A percentile compares a stretch with the other conserved stretches of the same genome.
These are phyloP conservation scores for Aspergillus transmontanensis DNA, from an alignment of 2,329 filamentous ascomycete genomes.

Conservation along the genomic window DNA sequence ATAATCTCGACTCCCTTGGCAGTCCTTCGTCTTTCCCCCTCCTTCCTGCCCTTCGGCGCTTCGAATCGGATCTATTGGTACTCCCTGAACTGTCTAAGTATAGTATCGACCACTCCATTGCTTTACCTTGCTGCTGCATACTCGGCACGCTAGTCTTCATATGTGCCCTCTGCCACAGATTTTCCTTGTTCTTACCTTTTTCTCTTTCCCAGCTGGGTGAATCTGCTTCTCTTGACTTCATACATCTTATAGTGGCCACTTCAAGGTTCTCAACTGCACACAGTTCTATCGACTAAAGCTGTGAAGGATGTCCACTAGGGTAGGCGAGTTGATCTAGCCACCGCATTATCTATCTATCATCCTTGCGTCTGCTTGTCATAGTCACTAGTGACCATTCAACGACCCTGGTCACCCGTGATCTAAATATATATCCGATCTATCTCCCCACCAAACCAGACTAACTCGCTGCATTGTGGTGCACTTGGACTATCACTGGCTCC, in stretches of 20 bases:
- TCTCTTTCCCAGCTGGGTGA: neutral
- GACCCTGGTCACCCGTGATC: slow-evolving; percentile 16
- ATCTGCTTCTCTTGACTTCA: neutral
- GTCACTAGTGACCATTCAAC: slow-evolving; percentile 7
- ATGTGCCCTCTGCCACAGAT: neutral
- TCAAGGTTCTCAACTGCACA: neutral
- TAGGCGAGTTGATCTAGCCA: slow-evolving; percentile 3
- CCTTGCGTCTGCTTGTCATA: slow-evolving; percentile 9
- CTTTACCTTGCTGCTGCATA: slow-evolving; percentile 18
- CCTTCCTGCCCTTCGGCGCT: slow-evolving; percentile 18
- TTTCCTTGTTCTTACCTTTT: slow-evolving; percentile 5
- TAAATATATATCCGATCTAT: slow-evolving; percentile 29
- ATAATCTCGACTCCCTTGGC: neutral
- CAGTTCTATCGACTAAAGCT: neutral
- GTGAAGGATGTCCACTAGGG: neutral
- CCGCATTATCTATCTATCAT: slow-evolving; percentile 6
- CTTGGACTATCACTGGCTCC: slow-evolving; percentile 14
- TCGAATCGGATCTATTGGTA: slow-evolving; percentile 17
- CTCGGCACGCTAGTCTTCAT: slow-evolving; percentile 23
- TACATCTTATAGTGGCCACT: neutral
- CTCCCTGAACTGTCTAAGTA: neutral
- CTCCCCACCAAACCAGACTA: slow-evolving; percentile 18
- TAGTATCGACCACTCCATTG: neutral
- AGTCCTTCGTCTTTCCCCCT: neutral
- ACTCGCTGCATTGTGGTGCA: slow-evolving; percentile 7